Evolutionary conservation across 768 basidiomycete genomes (phyloP), one percentile per base, ranked within the genome.

Genomic region (Pulveroboletus sp.): DNA sequence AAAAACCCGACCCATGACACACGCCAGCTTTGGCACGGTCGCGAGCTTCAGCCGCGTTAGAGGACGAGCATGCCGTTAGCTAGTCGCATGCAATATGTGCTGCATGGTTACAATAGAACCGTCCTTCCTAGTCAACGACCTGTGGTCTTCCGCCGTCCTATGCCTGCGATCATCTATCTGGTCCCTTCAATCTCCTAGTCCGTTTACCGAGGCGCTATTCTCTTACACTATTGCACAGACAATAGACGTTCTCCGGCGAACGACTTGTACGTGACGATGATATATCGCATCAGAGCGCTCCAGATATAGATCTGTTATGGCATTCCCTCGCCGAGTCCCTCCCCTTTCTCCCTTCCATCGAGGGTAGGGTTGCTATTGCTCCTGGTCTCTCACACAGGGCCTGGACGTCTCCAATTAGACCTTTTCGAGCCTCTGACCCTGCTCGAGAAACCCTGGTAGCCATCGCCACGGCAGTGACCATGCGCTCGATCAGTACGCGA

Each of bases 1-100:
- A 60, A 61, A 57, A 63, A 54, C 50, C 68, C 38, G 67, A 58
- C 46, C 51, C 68, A 11, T 68, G 52, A 68, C 51, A 48, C 26
- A 35, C 40, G 28, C 39, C n/a, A 51, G 12, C 33, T 33, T 42
- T 30, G 27, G 47, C 49, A 45, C 21, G 40, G 40, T 48, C 40
- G 49, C 40, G 26, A 43, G 32, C 43, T 31, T 37, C 38, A 39
- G 48, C 42, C 39, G 36, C 30, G 46, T 54, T 49, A 45, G 47
- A 36, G 8, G 36, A 47, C 26, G 54, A 56, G 39, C 52, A 46
- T 47, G 49, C 44, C 33, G 37, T 49, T 39, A 51, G 37, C 61
- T 47, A 41, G n/a, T 37, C 50, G 43, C 48, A 26, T 24, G 46
- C 12, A 39, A 51, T 38, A 47, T 31, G 42, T 43, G 47, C 43